Conservation (phyloP, 2,329 filamentous ascomycete species). For the Cercospora beticola region DNA sequence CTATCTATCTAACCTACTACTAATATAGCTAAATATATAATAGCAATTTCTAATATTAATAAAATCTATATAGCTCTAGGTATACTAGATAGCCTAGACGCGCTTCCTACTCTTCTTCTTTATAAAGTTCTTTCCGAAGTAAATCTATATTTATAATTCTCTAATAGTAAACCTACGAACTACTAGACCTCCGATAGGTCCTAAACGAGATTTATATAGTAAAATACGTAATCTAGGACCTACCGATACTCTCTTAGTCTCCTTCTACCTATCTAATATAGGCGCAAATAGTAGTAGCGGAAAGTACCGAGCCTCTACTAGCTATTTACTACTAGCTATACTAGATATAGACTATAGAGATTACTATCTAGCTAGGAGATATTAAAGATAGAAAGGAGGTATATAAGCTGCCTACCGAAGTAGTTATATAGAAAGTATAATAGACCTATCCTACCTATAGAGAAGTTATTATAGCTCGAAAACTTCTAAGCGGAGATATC, state of each 20-base stretch:
- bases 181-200: neutral
- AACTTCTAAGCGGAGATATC: neutral
- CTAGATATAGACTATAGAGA: neutral
- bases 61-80: no score
- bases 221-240: neutral
- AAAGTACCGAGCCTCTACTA: neutral
- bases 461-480: neutral
- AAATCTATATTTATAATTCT: no score
- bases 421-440: neutral
- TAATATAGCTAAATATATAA: no score
- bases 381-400: neutral
- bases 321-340: neutral
- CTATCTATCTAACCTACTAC: no score
- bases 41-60: no score
- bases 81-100: no score
- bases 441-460: neutral
- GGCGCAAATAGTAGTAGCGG: neutral
- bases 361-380: neutral
- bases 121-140: no score
- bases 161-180: neutral
- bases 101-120: no score
- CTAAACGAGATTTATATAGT: neutral
- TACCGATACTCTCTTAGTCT: neutral
- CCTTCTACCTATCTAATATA: neutral
- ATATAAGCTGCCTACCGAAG: neutral